Base-by-base conservation (phyloP, 108 stramenopile genomes). In the Nitzschia inconspicua region DNA sequence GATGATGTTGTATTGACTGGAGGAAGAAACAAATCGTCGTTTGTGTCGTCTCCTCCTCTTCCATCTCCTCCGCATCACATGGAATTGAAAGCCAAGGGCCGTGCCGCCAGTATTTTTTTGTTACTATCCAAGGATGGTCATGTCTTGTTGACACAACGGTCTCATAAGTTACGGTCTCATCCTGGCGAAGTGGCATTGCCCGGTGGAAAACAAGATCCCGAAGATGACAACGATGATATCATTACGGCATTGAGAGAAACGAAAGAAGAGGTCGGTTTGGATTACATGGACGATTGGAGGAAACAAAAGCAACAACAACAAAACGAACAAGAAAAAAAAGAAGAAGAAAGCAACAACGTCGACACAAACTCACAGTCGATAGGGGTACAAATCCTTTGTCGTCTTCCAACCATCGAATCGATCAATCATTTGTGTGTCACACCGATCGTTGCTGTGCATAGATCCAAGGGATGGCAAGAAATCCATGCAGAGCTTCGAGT, bases 151-250 rank as follows among this genome's bases (percentile, higher is more conserved):
- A 85, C 84, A 14, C 82, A 82, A 66, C 68, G 88, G 18, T 57
- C 75, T 8, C 18, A 37, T 29, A 62, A 65, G 3, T 52, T 85
- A 14, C 64, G 46, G 23, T 79, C 81, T 18, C 84, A 89, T 62
- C 71, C 76, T 5, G 88, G 88, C 8, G 76, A 89, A 61, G 82
- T 85, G 1, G 85, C 82, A 44, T 85, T 83, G 51, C 88, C 88
- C 0, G 88, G 88, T 0, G 88, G 82, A 4, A 72, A 65, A 39
- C 82, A 84, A 68, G 88, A 89, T 55, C 23, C 26, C 3, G 74
- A 64, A 25, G 86, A 88, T 56, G 4, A 55, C 0, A 67, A 61
- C 0, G 80, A 85, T 60, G 84, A 83, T 34, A 50, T 81, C 16
- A 31, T 43, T 13, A 89, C 88, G 0, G 88, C 83, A 0, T 36